These are phyloP conservation scores for Aquilaria sinensis DNA, from an alignment of 345 rosid species.

Conservation along the genomic window DNA sequence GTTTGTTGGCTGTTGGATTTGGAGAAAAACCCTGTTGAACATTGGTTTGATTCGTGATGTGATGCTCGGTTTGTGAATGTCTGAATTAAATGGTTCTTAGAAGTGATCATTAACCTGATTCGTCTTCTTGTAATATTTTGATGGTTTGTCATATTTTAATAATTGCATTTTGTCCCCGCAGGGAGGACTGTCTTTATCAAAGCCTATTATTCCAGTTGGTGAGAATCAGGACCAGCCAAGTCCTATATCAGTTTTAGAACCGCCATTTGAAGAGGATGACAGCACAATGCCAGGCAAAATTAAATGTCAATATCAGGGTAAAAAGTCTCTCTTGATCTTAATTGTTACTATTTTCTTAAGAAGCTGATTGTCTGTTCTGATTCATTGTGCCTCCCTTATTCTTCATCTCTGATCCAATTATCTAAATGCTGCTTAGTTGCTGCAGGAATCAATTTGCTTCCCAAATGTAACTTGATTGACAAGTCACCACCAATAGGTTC, in stretches of 20 bases:
- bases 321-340: background rate
- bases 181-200: conserved; percentile 44
- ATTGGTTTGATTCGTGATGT: no score
- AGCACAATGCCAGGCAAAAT: conserved; percentile 26
- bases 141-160: no score
- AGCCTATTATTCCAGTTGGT: conserved; percentile 24
- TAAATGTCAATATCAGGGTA: conserved; percentile 41
- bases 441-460: conserved; percentile 43
- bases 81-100: no score
- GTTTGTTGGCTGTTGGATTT: no score
- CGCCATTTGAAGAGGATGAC: conserved; percentile 65
- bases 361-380: background rate
- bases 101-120: no score
- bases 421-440: background rate
- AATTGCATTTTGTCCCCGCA: conserved; percentile 29
- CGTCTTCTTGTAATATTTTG: no score
- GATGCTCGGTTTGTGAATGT: no score
- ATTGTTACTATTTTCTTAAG: background rate
- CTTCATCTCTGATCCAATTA: background rate
- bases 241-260: conserved; percentile 83
- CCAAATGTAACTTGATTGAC: conserved; percentile 65
- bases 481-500: conserved; percentile 74
- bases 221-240: conserved; percentile 95
- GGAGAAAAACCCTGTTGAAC: no score
- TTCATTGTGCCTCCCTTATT: background rate